These are phyloP conservation scores for Margaritispora aquatica DNA, from an alignment of 495 filamentous ascomycete species.

Conservation along the genomic window DNA sequence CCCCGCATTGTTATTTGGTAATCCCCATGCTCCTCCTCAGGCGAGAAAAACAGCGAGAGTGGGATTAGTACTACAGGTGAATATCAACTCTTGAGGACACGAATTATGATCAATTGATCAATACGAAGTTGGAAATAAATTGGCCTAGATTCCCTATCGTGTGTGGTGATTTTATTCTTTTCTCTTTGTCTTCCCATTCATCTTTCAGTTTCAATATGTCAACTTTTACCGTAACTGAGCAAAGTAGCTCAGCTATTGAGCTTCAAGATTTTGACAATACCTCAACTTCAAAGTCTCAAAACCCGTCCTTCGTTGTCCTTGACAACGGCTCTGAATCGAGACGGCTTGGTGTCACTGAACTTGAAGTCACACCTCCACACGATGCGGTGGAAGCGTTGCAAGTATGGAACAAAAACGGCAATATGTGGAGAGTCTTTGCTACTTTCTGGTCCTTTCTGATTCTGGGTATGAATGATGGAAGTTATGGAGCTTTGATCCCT, in stretches of 20 bases:
- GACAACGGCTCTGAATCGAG: neutral
- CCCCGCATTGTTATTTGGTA: neutral
- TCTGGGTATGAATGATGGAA: constrained; percentile 77
- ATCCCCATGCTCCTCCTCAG: neutral
- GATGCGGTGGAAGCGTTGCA: constrained; percentile 24
- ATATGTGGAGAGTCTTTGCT: constrained; percentile 57
- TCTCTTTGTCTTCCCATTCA: neutral
- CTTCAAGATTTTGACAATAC: neutral
- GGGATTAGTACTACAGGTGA: too few species aligned
- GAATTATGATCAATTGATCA: neutral
- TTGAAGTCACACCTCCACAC: constrained; percentile 1
- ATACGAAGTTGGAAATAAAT: too few species aligned
- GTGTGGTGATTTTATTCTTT: too few species aligned
- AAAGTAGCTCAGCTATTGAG: neutral
- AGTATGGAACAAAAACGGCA: constrained; percentile 61
- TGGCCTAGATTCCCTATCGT: too few species aligned
- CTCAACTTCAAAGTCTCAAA: neutral
- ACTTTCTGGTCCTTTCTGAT: constrained; percentile 70
- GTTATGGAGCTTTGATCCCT: constrained; percentile 67
- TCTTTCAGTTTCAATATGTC: neutral
- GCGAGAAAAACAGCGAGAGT: neutral
- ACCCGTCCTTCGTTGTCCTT: neutral
- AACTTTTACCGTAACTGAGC: neutral
- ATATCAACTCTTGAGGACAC: neutral
- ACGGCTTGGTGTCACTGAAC: neutral